Conservation (phyloP, 2,329 filamentous ascomycete species). For the Periconia digitata region DNA sequence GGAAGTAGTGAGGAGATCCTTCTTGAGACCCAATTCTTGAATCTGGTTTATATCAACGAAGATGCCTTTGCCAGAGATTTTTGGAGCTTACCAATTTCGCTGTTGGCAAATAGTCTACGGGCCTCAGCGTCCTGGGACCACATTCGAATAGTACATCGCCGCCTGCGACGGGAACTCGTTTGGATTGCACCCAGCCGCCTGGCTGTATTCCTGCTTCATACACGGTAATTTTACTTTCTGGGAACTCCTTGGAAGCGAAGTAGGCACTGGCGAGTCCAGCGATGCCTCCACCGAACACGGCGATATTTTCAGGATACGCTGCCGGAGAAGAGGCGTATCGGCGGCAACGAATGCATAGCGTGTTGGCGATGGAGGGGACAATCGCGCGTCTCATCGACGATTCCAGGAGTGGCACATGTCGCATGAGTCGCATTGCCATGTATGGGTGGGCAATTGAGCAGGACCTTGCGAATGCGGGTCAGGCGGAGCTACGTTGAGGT, state of each 20-base stretch:
- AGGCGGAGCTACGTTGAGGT: no score
- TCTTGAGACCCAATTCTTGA: conserved; percentile 56
- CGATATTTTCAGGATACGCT: conserved; percentile 41
- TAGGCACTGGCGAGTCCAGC: conserved; percentile 60
- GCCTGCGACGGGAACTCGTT: conserved; percentile 62
- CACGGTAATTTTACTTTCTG: conserved; percentile 71
- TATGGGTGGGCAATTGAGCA: conserved; percentile 16
- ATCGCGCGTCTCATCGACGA: conserved; percentile 33
- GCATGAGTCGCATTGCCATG: conserved; percentile 42
- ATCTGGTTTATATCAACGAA: conserved; percentile 49
- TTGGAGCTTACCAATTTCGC: conserved; percentile 65
- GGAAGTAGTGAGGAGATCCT: conserved; percentile 59
- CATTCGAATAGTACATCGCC: conserved; percentile 74
- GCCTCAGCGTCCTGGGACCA: conserved; percentile 77
- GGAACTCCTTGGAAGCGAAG: conserved; percentile 71
- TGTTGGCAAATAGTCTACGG: conserved; percentile 64
- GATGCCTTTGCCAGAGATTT: not conserved
- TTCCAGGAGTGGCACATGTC: conserved; percentile 35
- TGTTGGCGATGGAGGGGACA: conserved; percentile 19
- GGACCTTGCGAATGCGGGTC: conserved; percentile 12
- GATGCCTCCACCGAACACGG: conserved; percentile 56
- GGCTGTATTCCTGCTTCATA: conserved; percentile 72
- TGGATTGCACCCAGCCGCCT: conserved; percentile 83
- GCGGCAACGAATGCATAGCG: conserved; percentile 23
- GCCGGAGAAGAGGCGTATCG: conserved; percentile 20